Percentiles rank a stretch among this genome's conserved stretches.
These are phyloP conservation scores for Coelastrella sp. DNA, from an alignment of 139 green algal genomes.

Conservation along the genomic window DNA sequence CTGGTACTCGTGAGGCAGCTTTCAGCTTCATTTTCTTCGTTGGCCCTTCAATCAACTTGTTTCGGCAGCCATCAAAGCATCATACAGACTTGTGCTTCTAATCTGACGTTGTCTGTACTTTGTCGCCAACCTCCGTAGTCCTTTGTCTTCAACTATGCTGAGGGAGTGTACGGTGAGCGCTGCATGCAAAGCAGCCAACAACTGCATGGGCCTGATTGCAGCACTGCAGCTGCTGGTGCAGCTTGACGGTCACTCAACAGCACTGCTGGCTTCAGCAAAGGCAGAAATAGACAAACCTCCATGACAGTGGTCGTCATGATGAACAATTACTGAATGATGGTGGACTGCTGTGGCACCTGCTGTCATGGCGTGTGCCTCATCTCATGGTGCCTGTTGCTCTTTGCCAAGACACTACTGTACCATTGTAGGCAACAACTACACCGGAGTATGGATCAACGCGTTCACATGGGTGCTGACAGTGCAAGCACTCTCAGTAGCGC, in stretches of 20 bases:
- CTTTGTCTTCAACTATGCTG: slow-evolving; percentile 6
- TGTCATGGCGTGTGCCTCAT: background rate
- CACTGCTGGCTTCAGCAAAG: no score
- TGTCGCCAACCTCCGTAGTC: background rate
- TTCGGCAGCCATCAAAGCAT: background rate
- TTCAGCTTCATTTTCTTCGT: background rate
- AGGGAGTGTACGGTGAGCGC: slow-evolving; percentile 23
- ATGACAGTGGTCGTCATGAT: no score
- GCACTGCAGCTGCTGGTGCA: background rate
- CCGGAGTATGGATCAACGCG: background rate
- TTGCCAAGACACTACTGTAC: background rate
- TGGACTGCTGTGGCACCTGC: background rate
- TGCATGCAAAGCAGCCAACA: background rate
- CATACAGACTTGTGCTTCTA: background rate
- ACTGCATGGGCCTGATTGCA: background rate
- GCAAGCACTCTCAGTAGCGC: background rate
- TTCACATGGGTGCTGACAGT: background rate
- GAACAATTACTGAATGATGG: no score
- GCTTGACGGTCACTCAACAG: no score
- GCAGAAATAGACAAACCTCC: no score
- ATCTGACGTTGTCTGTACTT: background rate
- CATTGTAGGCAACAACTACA: slow-evolving; percentile 18
- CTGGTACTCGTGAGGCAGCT: background rate
- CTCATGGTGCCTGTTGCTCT: background rate
- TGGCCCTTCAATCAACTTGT: background rate